These are phyloP conservation scores for Microdochium bolleyi DNA, from an alignment of 2,329 filamentous ascomycete genomes.

Conservation along the genomic window DNA sequence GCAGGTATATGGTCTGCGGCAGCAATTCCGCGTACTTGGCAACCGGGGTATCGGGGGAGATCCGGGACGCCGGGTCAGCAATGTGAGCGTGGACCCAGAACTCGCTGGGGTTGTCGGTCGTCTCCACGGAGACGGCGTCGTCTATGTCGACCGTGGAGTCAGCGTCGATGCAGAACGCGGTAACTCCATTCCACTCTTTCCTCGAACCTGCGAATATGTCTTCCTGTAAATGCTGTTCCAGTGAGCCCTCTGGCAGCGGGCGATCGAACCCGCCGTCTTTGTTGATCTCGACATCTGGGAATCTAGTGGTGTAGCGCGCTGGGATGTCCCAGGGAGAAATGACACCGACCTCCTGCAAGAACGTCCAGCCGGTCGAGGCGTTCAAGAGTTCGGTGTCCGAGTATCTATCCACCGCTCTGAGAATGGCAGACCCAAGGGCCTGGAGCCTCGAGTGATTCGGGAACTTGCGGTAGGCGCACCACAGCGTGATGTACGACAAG, in stretches of 20 bases:
- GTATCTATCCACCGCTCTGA: conserved; percentile 57
- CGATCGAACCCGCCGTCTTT: conserved; percentile 33
- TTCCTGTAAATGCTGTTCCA: conserved; percentile 23
- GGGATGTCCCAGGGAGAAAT: conserved; percentile 64
- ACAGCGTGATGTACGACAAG: conserved; percentile 62
- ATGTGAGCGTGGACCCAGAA: conserved; percentile 74
- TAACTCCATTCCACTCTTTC: conserved; percentile 48
- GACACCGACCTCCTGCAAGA: conserved; percentile 69
- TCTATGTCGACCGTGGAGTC: conserved; percentile 63
- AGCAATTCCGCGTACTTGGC: conserved; percentile 54
- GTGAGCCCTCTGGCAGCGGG: conserved; percentile 16
- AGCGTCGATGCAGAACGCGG: conserved; percentile 67
- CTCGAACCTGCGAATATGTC: conserved; percentile 44
- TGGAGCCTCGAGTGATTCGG: conserved; percentile 42
- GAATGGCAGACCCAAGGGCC: conserved; percentile 54
- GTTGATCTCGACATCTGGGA: conserved; percentile 38
- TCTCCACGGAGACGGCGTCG: conserved; percentile 68
- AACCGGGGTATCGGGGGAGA: conserved; percentile 49
- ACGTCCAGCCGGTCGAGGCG: conserved; percentile 46
- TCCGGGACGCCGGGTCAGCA: conserved; percentile 68
- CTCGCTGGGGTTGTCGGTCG: conserved; percentile 39
- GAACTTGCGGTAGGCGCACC: conserved; percentile 52
- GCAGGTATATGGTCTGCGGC: conserved; percentile 51
- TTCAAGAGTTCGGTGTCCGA: conserved; percentile 35
- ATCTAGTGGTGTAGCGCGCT: conserved; percentile 50